Evolutionary conservation across 371 early-diverging fungal species (phyloP).

Genomic region (Circinella umbellata): DNA sequence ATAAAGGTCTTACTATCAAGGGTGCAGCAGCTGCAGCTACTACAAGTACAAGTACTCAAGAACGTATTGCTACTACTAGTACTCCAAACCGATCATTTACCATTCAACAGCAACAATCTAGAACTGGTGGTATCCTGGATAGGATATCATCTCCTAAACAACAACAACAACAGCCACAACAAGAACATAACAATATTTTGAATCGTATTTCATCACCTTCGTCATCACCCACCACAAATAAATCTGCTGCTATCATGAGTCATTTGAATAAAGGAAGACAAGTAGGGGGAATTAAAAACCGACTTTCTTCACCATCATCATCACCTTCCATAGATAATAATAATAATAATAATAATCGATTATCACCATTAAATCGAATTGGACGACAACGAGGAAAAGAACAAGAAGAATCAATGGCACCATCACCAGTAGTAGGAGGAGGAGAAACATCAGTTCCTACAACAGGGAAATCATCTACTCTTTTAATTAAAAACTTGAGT

Average conservation of each 20-base stretch:
- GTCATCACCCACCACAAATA: no score
- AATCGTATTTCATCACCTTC: conserved; percentile 5
- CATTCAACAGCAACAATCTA: not conserved
- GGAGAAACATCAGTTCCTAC: not conserved
- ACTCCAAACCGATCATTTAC: not conserved
- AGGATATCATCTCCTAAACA: not conserved
- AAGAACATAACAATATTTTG: not conserved
- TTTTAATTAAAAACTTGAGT: conserved; percentile 6
- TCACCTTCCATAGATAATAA: not conserved
- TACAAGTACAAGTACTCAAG: not conserved
- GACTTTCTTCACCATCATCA: not conserved
- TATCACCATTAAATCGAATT: not conserved
- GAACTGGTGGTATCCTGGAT: not conserved
- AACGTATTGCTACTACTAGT: not conserved
- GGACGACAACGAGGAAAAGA: not conserved
- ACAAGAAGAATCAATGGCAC: not conserved
- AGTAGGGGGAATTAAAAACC: not conserved
- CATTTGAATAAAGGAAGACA: not conserved
- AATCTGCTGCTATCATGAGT: not conserved
- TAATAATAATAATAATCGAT: no score
- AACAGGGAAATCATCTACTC: conserved; percentile 6
- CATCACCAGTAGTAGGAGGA: not conserved
- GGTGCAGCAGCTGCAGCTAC: conserved; percentile 16
- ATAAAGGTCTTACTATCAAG: conserved; percentile 12
- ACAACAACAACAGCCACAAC: not conserved